These are phyloP conservation scores for Saprolegnia parasitica DNA, from an alignment of 352 stramenopile genomes.

Conservation along the genomic window DNA sequence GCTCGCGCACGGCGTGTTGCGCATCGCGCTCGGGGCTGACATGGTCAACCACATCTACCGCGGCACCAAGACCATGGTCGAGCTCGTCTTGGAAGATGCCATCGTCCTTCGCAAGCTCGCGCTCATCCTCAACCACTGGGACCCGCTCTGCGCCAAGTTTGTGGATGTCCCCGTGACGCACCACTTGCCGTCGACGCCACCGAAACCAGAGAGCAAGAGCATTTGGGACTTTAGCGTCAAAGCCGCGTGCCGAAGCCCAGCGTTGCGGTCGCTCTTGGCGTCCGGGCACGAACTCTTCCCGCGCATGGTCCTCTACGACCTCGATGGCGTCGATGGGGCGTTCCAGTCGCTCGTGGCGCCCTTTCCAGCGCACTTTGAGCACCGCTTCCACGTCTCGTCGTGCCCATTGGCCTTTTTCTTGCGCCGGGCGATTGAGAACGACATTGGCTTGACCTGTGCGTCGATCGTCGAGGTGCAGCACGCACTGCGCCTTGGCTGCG, in stretches of 20 bases:
- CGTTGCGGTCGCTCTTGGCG: constrained; percentile 24
- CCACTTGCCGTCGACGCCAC: constrained; percentile 34
- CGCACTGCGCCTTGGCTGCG: constrained; percentile 35
- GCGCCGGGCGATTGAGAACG: constrained; percentile 32
- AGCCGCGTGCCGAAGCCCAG: constrained; percentile 36
- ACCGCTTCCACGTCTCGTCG: constrained; percentile 87
- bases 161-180: constrained; percentile 33
- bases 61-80: constrained; percentile 35
- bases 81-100: constrained; percentile 50
- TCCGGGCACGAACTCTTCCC: constrained; percentile 44
- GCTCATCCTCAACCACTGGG: constrained; percentile 66
- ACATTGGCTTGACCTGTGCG: constrained; percentile 44
- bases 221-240: constrained; percentile 76
- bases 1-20: constrained; percentile 52
- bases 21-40: constrained; percentile 82
- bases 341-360: constrained; percentile 73
- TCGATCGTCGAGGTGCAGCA: constrained; percentile 48
- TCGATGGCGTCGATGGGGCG: constrained; percentile 80
- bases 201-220: constrained; percentile 50
- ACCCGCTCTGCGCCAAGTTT: constrained; percentile 57
- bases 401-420: constrained; percentile 85
- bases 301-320: constrained; percentile 75
- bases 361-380: constrained; percentile 82
- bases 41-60: constrained; percentile 76
- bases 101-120: constrained; percentile 59